phyloP scores from a whole-genome alignment of 78 protist genomes.

The Dictyostelium capitatum region DNA sequence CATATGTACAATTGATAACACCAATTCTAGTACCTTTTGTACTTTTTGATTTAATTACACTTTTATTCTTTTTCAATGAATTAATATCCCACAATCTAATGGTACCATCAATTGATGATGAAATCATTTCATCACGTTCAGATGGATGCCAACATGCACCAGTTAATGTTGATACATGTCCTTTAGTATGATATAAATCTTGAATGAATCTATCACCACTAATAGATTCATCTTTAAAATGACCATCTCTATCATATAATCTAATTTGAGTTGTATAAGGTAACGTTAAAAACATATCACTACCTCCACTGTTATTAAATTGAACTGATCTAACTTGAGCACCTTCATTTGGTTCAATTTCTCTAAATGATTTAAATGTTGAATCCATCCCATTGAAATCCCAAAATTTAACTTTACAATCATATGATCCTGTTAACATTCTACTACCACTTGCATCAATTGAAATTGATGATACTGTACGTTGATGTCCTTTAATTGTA shows the following conservation, averaged over 20 bases:
- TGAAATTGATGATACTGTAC: slow-evolving; percentile 78
- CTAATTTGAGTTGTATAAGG: slow-evolving; percentile 71
- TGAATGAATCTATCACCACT: slow-evolving; percentile 87
- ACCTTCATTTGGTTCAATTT: slow-evolving; percentile 83
- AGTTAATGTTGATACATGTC: slow-evolving; percentile 69
- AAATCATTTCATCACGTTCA: slow-evolving; percentile 29
- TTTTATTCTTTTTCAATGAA: slow-evolving; percentile 36
- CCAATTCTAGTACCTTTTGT: slow-evolving; percentile 56
- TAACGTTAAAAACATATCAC: slow-evolving; percentile 38
- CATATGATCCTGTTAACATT: slow-evolving; percentile 82
- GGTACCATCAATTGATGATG: slow-evolving; percentile 82
- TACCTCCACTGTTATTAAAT: slow-evolving; percentile 41
- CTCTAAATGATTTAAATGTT: slow-evolving; percentile 73
- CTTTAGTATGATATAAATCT: slow-evolving; percentile 85
- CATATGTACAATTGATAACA: slow-evolving; percentile 34
- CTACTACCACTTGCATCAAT: slow-evolving; percentile 87
- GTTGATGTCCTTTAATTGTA: slow-evolving; percentile 43
- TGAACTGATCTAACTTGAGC: slow-evolving; percentile 53
- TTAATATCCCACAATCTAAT: slow-evolving; percentile 87
- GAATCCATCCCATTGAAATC: slow-evolving; percentile 91
- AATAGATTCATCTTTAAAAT: slow-evolving; percentile 56
- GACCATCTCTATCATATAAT: slow-evolving; percentile 86
- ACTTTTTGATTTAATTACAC: slow-evolving; percentile 38
- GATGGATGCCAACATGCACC: slow-evolving; percentile 75
- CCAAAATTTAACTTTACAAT: slow-evolving; percentile 84